phyloP scores from a whole-genome alignment of 257 asterid species.

The Solanum bulbocastanum region DNA sequence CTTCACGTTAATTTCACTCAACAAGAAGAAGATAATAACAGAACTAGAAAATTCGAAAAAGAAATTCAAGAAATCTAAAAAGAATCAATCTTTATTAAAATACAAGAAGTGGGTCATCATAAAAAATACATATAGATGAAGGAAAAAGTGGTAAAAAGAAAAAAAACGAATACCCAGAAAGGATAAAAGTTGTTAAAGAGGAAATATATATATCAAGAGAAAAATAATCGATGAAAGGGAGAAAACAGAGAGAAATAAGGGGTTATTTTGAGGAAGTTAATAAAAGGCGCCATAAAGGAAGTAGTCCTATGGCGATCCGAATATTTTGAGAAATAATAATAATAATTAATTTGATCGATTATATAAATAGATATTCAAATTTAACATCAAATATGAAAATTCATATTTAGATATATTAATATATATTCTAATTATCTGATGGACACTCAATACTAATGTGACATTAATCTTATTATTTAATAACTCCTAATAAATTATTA shows the following conservation, averaged over 20 bases:
- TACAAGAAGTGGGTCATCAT: not conserved
- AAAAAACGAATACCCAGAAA: conserved; percentile 10
- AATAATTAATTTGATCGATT: not conserved
- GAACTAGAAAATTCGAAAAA: conserved; percentile 4
- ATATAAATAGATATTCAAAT: not conserved
- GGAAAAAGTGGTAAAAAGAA: conserved; percentile 6
- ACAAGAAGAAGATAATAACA: not conserved
- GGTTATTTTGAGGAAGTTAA: conserved; percentile 13
- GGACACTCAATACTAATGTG: not conserved
- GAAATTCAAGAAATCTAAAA: conserved; percentile 4
- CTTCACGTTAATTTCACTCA: not conserved
- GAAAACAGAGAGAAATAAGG: conserved; percentile 11
- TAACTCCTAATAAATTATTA: not conserved
- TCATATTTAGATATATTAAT: not conserved
- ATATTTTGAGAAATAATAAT: not conserved
- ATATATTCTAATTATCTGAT: no score
- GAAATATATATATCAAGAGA: not conserved
- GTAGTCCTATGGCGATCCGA: conserved; percentile 41
- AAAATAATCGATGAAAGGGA: not conserved
- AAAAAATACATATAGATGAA: conserved; percentile 29
- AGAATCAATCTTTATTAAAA: conserved; percentile 9
- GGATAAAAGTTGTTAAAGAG: conserved; percentile 24
- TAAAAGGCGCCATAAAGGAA: conserved; percentile 12
- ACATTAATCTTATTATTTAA: not conserved
- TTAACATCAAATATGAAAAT: no score